Base-by-base conservation (phyloP, 768 basidiomycete species). In the Boletus edulis region DNA sequence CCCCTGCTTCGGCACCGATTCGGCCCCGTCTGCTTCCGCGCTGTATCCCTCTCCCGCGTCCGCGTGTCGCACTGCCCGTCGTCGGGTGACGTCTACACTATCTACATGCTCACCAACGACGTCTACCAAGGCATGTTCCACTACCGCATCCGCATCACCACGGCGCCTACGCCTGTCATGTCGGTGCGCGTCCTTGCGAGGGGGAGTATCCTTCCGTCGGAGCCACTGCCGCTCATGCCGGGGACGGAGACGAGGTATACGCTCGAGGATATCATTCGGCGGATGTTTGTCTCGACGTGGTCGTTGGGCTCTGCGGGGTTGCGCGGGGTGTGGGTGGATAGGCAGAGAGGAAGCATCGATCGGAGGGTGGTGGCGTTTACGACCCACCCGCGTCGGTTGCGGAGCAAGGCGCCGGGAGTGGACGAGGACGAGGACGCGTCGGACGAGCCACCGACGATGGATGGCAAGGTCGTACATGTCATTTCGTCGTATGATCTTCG, bases 81-180 rank as follows among this genome's bases (percentile, higher is more conserved):
- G 34, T 76, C 75, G 39, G 77, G 78, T 38, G 69, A 75, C 12
- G 68, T 74, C 17, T 60, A 56, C n/a, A 58, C 57, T 12, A 38
- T 81, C 34, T 72, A 66, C n/a, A 64, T 82, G 57, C 73, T 85
- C 46, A 75, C 69, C 29, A 72, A 69, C 51, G 74, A 76, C 49
- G 54, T 72, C 45, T 60, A 72, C 24, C 77, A 76, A 62, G 83
- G 84, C 2, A 73, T 85, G 29, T 82, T 80, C 57, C 76, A 78
- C 50, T 85, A 72, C 53, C 47, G 64, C 24, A 71, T 82, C n/a
- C 59, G 65, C 9, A 48, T 79, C 12, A 53, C 49, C 3, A 55
- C 72, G 2, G 52, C 62, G 3, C 55, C 61, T 5, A 64, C 59
- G 4, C 65, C 76, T 4, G 55, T 67, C 18, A 66, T 81, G 46